phyloP scores from a whole-genome alignment of 345 rosid genomes.

The Melaleuca quinquenervia region DNA sequence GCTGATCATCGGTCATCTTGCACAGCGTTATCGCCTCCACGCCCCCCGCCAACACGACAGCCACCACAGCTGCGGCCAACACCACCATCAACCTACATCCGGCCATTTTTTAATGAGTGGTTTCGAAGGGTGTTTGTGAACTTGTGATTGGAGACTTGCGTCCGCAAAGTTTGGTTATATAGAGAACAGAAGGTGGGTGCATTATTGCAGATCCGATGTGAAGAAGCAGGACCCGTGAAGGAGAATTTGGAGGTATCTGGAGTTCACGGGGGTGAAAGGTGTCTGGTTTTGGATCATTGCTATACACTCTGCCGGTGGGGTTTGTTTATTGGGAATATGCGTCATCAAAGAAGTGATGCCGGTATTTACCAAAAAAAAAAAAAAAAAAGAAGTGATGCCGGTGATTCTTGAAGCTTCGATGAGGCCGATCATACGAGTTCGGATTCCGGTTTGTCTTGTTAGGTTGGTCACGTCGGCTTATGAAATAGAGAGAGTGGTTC shows the following conservation, averaged over 20 bases:
- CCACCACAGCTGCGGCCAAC: neutral
- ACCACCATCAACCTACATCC: neutral
- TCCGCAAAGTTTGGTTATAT: neutral
- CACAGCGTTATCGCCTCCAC: conserved; percentile 28
- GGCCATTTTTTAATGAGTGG: neutral
- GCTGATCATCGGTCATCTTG: conserved; percentile 29
- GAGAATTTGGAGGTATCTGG: neutral
- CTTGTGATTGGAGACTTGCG: neutral
- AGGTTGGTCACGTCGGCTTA: neutral
- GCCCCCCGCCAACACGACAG: neutral
- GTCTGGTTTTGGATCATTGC: neutral
- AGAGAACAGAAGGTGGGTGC: neutral
- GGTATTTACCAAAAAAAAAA: too few species aligned
- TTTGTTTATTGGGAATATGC: neutral
- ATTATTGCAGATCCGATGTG: neutral
- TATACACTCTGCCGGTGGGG: neutral
- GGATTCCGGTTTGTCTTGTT: neutral
- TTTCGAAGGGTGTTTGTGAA: neutral
- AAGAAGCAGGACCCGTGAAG: neutral
- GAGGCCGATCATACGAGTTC: neutral
- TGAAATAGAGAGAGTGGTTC: neutral
- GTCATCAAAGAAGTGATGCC: neutral
- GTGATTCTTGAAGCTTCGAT: neutral
- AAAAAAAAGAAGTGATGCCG: neutral
- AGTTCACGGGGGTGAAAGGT: neutral